Evolutionary conservation across 1,284 basidiomycete species (phyloP).

Genomic region (Sutorius eximius): DNA sequence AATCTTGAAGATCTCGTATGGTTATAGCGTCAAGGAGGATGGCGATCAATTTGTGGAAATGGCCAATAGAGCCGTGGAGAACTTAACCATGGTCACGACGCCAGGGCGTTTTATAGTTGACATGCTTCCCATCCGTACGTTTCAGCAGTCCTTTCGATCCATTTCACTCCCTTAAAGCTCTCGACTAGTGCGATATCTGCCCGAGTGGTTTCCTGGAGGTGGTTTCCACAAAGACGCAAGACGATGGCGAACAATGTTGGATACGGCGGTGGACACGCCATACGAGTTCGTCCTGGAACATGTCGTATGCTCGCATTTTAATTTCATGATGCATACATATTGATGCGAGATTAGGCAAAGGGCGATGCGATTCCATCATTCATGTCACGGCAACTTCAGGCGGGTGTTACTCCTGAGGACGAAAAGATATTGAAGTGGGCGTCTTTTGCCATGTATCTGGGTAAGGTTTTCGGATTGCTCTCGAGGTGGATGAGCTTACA

Average conservation of each 20-base stretch:
- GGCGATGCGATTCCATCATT: slow-evolving; percentile 40
- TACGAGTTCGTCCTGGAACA: slow-evolving; percentile 41
- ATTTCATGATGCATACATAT: neutral
- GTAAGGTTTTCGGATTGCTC: no score
- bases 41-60: slow-evolving; percentile 26
- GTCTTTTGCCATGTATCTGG: slow-evolving; percentile 16
- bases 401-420: slow-evolving; percentile 1
- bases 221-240: slow-evolving; percentile 42
- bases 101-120: slow-evolving; percentile 32
- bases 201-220: slow-evolving; percentile 43
- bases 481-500: no score
- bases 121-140: slow-evolving; percentile 28
- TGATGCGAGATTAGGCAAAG: slow-evolving; percentile 32
- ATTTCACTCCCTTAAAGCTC: neutral
- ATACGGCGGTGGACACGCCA: slow-evolving; percentile 38
- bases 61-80: slow-evolving; percentile 17
- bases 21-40: slow-evolving; percentile 21
- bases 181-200: slow-evolving; percentile 25
- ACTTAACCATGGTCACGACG: slow-evolving; percentile 7
- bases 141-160: neutral
- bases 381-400: slow-evolving; percentile 24
- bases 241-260: slow-evolving; percentile 36
- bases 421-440: no score
- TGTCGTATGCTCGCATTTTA: slow-evolving; percentile 29
- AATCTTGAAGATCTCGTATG: slow-evolving; percentile 19